Evolutionary conservation across 768 basidiomycete genomes (phyloP), one percentile per base, ranked within the genome.

Genomic region (Exsudoporus frostii): DNA sequence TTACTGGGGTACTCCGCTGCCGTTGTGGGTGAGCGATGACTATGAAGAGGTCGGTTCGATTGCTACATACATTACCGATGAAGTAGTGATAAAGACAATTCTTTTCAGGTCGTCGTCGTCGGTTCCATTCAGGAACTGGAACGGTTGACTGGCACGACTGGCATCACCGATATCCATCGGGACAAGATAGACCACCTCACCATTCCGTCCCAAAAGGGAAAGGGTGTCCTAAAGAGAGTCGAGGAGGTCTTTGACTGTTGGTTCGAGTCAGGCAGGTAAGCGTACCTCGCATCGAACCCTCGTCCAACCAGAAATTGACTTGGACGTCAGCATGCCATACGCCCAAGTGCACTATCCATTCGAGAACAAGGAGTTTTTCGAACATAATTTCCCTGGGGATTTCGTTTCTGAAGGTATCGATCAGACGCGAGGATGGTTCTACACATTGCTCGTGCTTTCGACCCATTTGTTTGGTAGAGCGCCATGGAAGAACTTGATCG

Each of bases 361-460:
- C 70, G 97, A 98, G 73, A 98, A 98, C 72, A 87, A 90, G 70
- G 88, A 90, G 29, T 74, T 82, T 39, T 97, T 97, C 65, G 85
- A 94, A 66, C 74, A 73, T 8, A 84, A 83, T 8, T 95, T 91
- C 77, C 97, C 96, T 3, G 97, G 95, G 4, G 89, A 98, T 65
- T 99, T 99, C 69, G 87, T 98, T 27, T 96, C 90, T 7, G 97
- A 99, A 71, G 96, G 95, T 64, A 96, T 99, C 57, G 97, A 99
- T 71, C 97, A 99, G 73, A 98, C 96, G 25, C 85, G 97, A 62
- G 97, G 97, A 22, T 99, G 97, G 97, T 99, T 99, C 81, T 99
- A 99, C 75, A 98, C 97, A 3, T 74, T 99, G 14, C 83, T 99
- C 38, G 94, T 99, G 5, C 79, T 98, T 24, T 90, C 91, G n/a